phyloP scores from a whole-genome alignment of 139 green algal genomes.

The Pseudopediastrum boryanum region DNA sequence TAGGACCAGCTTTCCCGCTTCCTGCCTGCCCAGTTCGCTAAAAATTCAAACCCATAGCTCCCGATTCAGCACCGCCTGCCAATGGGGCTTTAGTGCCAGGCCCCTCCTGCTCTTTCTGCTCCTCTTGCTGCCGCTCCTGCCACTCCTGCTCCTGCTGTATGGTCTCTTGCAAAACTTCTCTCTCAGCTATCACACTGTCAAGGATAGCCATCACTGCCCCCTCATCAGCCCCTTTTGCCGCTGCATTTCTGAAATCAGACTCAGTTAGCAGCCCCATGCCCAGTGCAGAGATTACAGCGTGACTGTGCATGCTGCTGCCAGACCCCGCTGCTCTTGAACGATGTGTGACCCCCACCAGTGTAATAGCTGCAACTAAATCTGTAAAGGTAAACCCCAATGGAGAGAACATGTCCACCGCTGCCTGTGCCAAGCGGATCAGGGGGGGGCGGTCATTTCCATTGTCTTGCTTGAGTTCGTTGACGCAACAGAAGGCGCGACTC shows the following conservation, averaged over 20 bases:
- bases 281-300: conserved; percentile 19
- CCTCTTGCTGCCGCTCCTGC: neutral
- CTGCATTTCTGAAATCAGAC: neutral
- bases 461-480: no score
- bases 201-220: no score
- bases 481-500: conserved; percentile 27
- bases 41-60: no score
- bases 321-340: conserved; percentile 14
- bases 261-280: neutral
- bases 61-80: no score
- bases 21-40: no score
- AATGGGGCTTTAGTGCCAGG: no score
- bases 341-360: conserved; percentile 38
- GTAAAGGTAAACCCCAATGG: conserved; percentile 40
- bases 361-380: conserved; percentile 34
- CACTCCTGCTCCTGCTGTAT: neutral
- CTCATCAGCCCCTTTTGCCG: neutral
- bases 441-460: neutral
- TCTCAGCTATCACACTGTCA: neutral
- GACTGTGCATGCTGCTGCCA: conserved; percentile 14
- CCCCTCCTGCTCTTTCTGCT: no score
- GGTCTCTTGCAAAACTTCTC: neutral
- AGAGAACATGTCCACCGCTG: conserved; percentile 29
- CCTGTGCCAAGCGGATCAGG: conserved; percentile 13
- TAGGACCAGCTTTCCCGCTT: no score